These are phyloP conservation scores for Lojkania enalia DNA, from an alignment of 2,329 filamentous ascomycete genomes.

Conservation along the genomic window DNA sequence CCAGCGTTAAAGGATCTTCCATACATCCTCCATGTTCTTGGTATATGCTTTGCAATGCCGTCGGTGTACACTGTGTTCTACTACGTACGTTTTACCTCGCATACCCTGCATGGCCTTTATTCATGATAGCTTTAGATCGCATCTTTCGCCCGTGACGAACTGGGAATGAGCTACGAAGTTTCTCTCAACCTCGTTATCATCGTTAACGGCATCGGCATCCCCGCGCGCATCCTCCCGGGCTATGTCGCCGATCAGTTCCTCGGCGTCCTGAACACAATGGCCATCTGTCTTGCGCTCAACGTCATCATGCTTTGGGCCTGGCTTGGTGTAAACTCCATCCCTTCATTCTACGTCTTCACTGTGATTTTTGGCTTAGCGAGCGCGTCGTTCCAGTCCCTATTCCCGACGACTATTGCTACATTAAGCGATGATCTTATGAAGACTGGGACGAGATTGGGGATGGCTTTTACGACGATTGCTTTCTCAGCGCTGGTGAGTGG, in stretches of 20 bases:
- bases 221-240: conserved; percentile 57
- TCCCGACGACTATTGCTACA: conserved; percentile 47
- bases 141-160: conserved; percentile 42
- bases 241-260: conserved; percentile 57
- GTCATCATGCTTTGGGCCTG: conserved; percentile 57
- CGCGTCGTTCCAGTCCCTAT: conserved; percentile 43
- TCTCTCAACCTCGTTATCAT: conserved; percentile 61
- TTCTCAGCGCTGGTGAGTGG: conserved; percentile 57
- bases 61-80: conserved; percentile 63
- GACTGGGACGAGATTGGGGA: conserved; percentile 54
- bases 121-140: conserved; percentile 46
- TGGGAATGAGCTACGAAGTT: conserved; percentile 54
- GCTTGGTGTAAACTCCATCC: conserved; percentile 57
- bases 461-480: conserved; percentile 56
- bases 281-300: conserved; percentile 53
- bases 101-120: conserved; percentile 25
- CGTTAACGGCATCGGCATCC: conserved; percentile 59
- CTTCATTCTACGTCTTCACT: conserved; percentile 64
- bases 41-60: conserved; percentile 53
- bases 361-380: conserved; percentile 66
- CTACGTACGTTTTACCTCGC: conserved; percentile 51
- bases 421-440: conserved; percentile 34
- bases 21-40: conserved; percentile 55
- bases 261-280: conserved; percentile 65
- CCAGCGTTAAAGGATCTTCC: conserved; percentile 60